Base-by-base conservation (phyloP, 176 grass and related monocot species). In the Eragrostis nindensis region DNA sequence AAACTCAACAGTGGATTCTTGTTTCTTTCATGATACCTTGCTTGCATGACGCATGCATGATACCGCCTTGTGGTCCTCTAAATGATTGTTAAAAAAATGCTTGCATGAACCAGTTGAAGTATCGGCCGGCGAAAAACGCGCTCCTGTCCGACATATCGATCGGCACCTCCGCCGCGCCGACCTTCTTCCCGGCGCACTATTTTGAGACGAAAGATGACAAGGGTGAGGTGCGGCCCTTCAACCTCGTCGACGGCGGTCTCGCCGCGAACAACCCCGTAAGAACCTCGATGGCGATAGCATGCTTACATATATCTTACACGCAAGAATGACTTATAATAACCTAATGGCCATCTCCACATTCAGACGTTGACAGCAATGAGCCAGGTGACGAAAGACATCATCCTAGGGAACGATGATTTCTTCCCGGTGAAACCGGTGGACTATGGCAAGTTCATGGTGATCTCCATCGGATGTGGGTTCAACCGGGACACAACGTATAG, bases 201-300 rank as follows among this genome's bases (percentile, higher is more conserved):
- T 96, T 96, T 52, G 66, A 70, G 74, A 90, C 75, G 11, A 76
- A 88, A 52, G 80, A 85, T 36, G 11, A 56, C 1, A 26, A 85
- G 4, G 86, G 77, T 10, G 5, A 16, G 0, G 46, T 11, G 5
- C 72, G 83, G 21, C 26, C 48, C 48, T 97, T 93, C 50, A 91
- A 93, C 87, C 88, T 92, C 29, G 41, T 96, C 5, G 93, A 96
- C 13, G 93, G 87, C 3, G 90, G 90, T 14, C 21, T 96, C 29
- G 90, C 80, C 2, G 90, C 90, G 16, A 97, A 97, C 84, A 97
- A 97, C 62, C 94, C 90, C 1, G 88, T 97, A 97, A 64, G 52
- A 12, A 2, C 66, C 48, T 68, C 14, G 5, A 12, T 7, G 4
- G 3, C 8, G 25, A 21, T n/a, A n/a, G n/a, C 18, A 55, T 18